These are phyloP conservation scores for Pinus tabuliformis DNA, from an alignment of 75 land plant species.

Conservation along the genomic window DNA sequence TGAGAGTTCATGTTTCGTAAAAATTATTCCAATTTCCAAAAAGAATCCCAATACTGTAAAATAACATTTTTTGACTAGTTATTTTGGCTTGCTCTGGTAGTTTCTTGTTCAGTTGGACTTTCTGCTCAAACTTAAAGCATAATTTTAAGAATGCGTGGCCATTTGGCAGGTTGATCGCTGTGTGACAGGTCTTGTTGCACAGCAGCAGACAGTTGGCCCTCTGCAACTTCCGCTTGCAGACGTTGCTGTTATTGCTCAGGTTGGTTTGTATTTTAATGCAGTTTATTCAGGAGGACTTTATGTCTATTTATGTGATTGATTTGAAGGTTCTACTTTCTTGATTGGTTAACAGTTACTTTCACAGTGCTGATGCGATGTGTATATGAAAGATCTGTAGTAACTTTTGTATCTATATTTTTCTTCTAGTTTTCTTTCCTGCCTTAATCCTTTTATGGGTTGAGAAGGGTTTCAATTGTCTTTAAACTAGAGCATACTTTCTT, in stretches of 20 bases:
- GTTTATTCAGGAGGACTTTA: not conserved
- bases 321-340: not conserved
- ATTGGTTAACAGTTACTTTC: not conserved
- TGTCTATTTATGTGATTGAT: not conserved
- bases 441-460: not conserved
- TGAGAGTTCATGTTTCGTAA: not conserved
- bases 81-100: not conserved
- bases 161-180: conserved; percentile 76
- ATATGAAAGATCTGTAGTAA: not conserved
- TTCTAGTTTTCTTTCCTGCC: not conserved
- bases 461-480: not conserved
- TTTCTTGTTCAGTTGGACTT: too few relatives aligned
- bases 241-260: conserved; percentile 93
- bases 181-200: conserved; percentile 95
- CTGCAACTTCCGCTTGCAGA: conserved; percentile 90
- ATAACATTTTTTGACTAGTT: not conserved
- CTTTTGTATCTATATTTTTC: not conserved
- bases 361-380: not conserved
- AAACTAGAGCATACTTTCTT: not conserved
- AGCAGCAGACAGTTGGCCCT: conserved; percentile 95
- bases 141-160: not conserved
- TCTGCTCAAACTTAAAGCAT: too few relatives aligned
- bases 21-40: not conserved
- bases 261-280: conserved; percentile 3
- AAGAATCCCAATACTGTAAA: not conserved